Evolutionary conservation across 345 rosid genomes (phyloP), one percentile per base, ranked within the genome.

Genomic region (Salix viminalis): DNA sequence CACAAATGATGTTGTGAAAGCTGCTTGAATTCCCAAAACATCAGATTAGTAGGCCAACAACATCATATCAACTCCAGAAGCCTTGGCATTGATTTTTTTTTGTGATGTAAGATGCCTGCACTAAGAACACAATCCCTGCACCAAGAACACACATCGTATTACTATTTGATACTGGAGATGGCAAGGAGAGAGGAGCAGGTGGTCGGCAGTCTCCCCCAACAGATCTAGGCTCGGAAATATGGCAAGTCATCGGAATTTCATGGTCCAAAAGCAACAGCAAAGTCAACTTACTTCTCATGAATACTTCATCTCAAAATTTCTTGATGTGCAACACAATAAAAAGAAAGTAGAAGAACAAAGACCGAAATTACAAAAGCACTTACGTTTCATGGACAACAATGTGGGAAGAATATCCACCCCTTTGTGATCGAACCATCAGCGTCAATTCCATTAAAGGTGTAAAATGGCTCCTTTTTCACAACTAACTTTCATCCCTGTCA

Each of bases 391-490:
- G 93, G 82, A 91, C 93, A 30, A 95, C 88, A 32, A 93, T 89
- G 84, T 80, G 80, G 79, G 81, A 84, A 30, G 98, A 93, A 86
- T 93, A 95, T 52, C 99, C 99, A 56, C 98, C 99, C 79, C 90
- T 26, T 91, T 0, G 98, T 93, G 73, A 90, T 65, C 2, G 92
- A 84, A 30, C 98, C 98, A 69, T 93, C 99, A 2, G 67, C 71
- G 78, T 95, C 99, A 75, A 85, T 80, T 70, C 37, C 89, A 80
- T 96, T 89, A 79, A 92, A 91, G 71, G 98, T 95, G 11, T 0
- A n/a, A 32, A 77, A 89, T 89, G 44, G 71, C 19, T 2, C 89
- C 89, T 81, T 89, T 92, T 8, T 68, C 86, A 52, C 99, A 96
- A 48, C 52, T 46, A 61, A 80, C 83, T 86, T 0, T 96, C 98